phyloP scores from a whole-genome alignment of 139 green algal species.

The Chloropicon primus region DNA sequence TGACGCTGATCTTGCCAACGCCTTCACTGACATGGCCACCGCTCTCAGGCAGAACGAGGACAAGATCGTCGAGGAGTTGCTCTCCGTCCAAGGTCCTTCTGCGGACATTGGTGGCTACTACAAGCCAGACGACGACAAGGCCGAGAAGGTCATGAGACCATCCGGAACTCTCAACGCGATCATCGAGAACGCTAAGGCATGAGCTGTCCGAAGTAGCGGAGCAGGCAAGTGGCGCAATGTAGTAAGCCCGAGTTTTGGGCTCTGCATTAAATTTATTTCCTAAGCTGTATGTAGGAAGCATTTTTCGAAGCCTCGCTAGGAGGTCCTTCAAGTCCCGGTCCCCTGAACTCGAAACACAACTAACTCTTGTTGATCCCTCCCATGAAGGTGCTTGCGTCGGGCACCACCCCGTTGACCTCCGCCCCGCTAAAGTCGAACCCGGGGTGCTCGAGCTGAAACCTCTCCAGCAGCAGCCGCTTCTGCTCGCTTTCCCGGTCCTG shows the following conservation, averaged over 20 bases:
- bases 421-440: constrained; percentile 89
- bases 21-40: constrained; percentile 2
- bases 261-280: too few species aligned
- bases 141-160: constrained; percentile 6
- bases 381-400: constrained; percentile 78
- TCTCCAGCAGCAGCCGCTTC: constrained; percentile 75
- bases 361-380: too few species aligned
- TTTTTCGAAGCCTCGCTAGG: too few species aligned
- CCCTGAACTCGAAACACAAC: too few species aligned
- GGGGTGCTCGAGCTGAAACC: constrained; percentile 83
- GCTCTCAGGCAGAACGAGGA: constrained; percentile 3
- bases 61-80: constrained; percentile 7
- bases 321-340: too few species aligned
- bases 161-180: constrained; percentile 10
- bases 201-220: too few species aligned
- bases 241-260: too few species aligned
- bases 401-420: constrained; percentile 55
- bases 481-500: constrained; percentile 42
- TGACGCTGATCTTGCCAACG: not conserved
- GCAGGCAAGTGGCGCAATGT: too few species aligned
- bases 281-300: too few species aligned
- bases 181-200: constrained; percentile 3
- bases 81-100: constrained; percentile 3
- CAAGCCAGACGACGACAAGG: constrained; percentile 5
- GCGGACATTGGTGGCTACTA: constrained; percentile 18